phyloP scores from a whole-genome alignment of 805 yeast genomes.

The Ogataea trehalophila region DNA sequence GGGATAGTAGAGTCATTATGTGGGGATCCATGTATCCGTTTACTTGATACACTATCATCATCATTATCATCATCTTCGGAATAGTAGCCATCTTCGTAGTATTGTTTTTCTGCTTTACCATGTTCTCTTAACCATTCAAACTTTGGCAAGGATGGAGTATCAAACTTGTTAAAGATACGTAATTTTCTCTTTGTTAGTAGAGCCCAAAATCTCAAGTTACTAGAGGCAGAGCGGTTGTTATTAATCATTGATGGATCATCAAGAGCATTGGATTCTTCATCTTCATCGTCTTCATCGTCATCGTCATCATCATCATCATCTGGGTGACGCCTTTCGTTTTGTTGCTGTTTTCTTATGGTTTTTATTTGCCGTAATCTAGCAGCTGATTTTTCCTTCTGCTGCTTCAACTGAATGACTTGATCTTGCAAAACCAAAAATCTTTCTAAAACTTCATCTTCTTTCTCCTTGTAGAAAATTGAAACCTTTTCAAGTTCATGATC shows the following conservation, averaged over 20 bases:
- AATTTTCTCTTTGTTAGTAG: conserved; percentile 23
- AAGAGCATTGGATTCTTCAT: conserved; percentile 7
- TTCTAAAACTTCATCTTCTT: conserved; percentile 55
- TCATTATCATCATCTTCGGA: conserved; percentile 15
- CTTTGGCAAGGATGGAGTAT: conserved; percentile 38
- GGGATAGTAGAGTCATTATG: too few relatives aligned
- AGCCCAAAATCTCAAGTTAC: conserved; percentile 14
- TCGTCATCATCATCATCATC: neutral
- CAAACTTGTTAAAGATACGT: conserved; percentile 32
- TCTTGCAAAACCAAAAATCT: conserved; percentile 60
- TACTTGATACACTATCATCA: neutral
- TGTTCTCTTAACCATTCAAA: conserved; percentile 30
- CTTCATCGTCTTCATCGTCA: conserved; percentile 13
- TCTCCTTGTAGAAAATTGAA: conserved; percentile 53
- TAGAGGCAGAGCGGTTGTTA: conserved; percentile 2
- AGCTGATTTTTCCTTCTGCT: conserved; percentile 37
- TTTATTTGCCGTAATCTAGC: conserved; percentile 9
- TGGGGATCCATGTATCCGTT: neutral
- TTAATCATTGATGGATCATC: conserved; percentile 4
- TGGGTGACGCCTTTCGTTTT: neutral
- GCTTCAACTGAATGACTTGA: conserved; percentile 60
- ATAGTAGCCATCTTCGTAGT: conserved; percentile 31
- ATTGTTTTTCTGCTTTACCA: conserved; percentile 30
- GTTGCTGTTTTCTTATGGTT: conserved; percentile 8
- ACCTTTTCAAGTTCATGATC: conserved; percentile 57